Evolutionary conservation across 805 yeast genomes (phyloP).

Genomic region (Candida hungchunana): DNA sequence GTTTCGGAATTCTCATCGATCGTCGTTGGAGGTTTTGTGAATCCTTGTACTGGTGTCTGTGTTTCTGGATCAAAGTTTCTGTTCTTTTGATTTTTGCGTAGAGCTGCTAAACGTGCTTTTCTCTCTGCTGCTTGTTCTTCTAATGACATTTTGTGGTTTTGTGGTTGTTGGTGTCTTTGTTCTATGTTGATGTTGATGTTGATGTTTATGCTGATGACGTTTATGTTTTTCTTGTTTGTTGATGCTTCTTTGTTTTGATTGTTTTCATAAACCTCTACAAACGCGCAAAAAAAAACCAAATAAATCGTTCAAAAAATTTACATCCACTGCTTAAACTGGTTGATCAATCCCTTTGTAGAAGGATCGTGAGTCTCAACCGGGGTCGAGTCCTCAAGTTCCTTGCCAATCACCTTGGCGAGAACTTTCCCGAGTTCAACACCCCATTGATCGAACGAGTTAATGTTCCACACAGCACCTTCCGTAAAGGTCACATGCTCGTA

Average conservation of each 20-base stretch:
- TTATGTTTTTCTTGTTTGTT: background rate
- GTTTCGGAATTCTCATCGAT: constrained; percentile 30
- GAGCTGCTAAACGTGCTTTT: constrained; percentile 26
- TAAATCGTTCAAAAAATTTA: constrained; percentile 1
- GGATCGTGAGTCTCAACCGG: constrained; percentile 73
- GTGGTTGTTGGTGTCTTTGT: constrained; percentile 13
- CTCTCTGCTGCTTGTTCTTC: constrained; percentile 29
- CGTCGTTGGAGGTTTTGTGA: constrained; percentile 23
- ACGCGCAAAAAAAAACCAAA: background rate
- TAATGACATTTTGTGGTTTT: constrained; percentile 21
- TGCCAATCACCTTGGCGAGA: constrained; percentile 91
- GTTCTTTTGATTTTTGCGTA: constrained; percentile 21
- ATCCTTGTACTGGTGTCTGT: background rate
- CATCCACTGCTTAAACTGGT: constrained; percentile 88
- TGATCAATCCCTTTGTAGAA: constrained; percentile 88
- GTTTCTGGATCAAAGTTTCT: no score
- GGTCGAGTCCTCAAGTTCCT: constrained; percentile 66
- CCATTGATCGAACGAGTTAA: constrained; percentile 99
- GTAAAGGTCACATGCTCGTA: constrained; percentile 96
- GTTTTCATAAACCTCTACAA: no score
- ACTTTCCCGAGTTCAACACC: constrained; percentile 99
- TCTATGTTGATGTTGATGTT: constrained; percentile 21
- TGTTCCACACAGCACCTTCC: constrained; percentile 99
- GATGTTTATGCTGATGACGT: background rate
- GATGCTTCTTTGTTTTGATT: no score